These are phyloP conservation scores for Botryobasidium botryosum DNA, from an alignment of 768 basidiomycete genomes.

Conservation along the genomic window DNA sequence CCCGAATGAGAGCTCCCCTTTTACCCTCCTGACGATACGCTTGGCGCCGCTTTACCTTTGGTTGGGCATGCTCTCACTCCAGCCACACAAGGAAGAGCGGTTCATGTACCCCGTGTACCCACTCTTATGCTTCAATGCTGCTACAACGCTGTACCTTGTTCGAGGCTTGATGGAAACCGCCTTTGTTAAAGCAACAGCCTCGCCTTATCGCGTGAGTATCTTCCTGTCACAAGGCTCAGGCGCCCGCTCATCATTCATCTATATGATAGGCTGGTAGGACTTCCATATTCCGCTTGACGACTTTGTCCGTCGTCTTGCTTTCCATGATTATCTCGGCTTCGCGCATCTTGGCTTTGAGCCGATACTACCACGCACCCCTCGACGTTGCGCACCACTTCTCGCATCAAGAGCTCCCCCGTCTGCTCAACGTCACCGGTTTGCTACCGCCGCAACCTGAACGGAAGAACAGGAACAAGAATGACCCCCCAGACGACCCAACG, in stretches of 20 bases:
- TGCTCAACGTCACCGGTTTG: slow-evolving; percentile 57
- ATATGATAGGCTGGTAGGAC: slow-evolving; percentile 53
- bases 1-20: slow-evolving; percentile 43
- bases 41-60: slow-evolving; percentile 90
- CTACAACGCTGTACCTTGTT: slow-evolving; percentile 67
- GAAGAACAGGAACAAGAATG: too few species aligned
- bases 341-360: slow-evolving; percentile 64
- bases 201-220: slow-evolving; percentile 60
- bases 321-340: slow-evolving; percentile 56
- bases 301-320: slow-evolving; percentile 48
- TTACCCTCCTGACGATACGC: slow-evolving; percentile 54
- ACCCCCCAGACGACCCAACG: slow-evolving; percentile 15
- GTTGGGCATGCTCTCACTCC: slow-evolving; percentile 57
- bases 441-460: slow-evolving; percentile 34
- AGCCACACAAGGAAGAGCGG: slow-evolving; percentile 96
- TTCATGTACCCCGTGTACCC: slow-evolving; percentile 95
- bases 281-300: slow-evolving; percentile 56
- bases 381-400: slow-evolving; percentile 55
- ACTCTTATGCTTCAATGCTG: slow-evolving; percentile 84
- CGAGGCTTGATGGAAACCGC: slow-evolving; percentile 72
- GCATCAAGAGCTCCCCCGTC: slow-evolving; percentile 56
- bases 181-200: slow-evolving; percentile 61
- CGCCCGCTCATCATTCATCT: neutral
- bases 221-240: neutral
- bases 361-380: slow-evolving; percentile 86